A percentile compares a stretch with the other conserved stretches of the same genome.
Evolutionary conservation across 805 yeast genomes (phyloP).

Genomic region (Teunomyces gatunensis): DNA sequence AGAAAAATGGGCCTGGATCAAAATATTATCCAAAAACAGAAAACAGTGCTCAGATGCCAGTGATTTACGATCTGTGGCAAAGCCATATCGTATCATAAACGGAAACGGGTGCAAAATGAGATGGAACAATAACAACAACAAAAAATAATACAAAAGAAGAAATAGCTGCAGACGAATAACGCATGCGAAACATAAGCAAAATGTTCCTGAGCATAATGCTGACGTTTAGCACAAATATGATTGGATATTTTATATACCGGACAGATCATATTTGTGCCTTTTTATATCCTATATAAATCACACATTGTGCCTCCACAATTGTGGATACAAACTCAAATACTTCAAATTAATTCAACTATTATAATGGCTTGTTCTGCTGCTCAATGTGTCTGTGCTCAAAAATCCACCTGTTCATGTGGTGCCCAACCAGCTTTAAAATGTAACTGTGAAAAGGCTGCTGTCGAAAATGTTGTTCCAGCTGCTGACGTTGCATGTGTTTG

Average conservation of each 20-base stretch:
- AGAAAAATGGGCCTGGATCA: background rate
- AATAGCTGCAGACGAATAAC: slow-evolving; percentile 1
- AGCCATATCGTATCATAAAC: background rate
- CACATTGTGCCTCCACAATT: slow-evolving; percentile 4
- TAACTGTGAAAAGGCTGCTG: slow-evolving; percentile 49
- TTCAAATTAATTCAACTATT: background rate
- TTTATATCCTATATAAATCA: slow-evolving; percentile 3
- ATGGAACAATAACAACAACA: too few species aligned
- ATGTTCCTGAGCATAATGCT: background rate
- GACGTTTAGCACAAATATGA: background rate
- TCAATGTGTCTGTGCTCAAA: slow-evolving; percentile 55
- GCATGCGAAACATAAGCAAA: background rate
- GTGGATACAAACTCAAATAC: slow-evolving; percentile 1
- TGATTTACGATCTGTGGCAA: background rate
- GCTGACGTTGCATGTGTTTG: slow-evolving; percentile 51
- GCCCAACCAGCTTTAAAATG: slow-evolving; percentile 58
- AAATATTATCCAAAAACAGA: background rate
- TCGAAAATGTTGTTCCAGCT: slow-evolving; percentile 48
- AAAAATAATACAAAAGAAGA: background rate
- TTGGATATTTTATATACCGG: background rate
- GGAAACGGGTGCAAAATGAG: slow-evolving; percentile 1
- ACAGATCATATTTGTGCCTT: background rate
- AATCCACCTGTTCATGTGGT: slow-evolving; percentile 65
- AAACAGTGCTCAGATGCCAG: background rate
- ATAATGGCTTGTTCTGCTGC: slow-evolving; percentile 16